Conservation (phyloP, 2,329 filamentous ascomycete genomes). For the Drechslerella coelobrocha region DNA sequence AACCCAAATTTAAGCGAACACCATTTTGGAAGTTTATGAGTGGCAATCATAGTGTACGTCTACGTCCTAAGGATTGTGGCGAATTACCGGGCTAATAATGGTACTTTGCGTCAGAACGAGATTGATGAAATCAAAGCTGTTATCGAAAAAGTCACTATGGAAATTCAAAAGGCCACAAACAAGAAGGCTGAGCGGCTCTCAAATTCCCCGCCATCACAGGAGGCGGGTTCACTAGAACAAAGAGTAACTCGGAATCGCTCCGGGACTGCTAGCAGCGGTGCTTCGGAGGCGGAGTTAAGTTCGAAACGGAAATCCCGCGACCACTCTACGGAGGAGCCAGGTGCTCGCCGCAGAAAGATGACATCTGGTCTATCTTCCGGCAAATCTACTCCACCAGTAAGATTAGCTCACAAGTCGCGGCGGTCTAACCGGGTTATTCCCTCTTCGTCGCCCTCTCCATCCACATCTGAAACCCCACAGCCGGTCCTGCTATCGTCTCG, state of each 20-base stretch:
- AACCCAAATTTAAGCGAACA: conserved; percentile 22
- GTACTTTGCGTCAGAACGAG: conserved; percentile 18
- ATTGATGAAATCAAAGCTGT: conserved; percentile 29
- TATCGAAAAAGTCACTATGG: conserved; percentile 27
- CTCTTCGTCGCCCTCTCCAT: conserved; percentile 16
- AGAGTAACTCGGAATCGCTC: conserved; percentile 27
- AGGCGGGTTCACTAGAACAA: not conserved
- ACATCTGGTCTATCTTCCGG: not conserved
- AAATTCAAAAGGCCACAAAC: conserved; percentile 23
- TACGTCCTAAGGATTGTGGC: not conserved
- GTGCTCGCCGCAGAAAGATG: conserved; percentile 33
- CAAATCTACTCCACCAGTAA: conserved; percentile 14
- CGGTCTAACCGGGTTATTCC: conserved; percentile 25
- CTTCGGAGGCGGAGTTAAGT: conserved; percentile 19
- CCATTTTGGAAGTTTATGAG: conserved; percentile 35
- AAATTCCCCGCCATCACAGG: not conserved
- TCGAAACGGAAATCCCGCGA: conserved; percentile 45
- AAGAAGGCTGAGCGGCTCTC: conserved; percentile 35
- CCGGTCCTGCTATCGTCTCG: conserved; percentile 1
- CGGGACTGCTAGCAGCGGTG: conserved; percentile 36
- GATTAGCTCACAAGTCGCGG: conserved; percentile 36
- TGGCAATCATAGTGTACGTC: conserved; percentile 20
- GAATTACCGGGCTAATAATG: not conserved
- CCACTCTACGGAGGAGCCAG: conserved; percentile 34
- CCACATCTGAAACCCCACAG: conserved; percentile 1